A percentile compares a stretch with the other conserved stretches of the same genome.
These are phyloP conservation scores for Nadsonia commutata DNA, from an alignment of 1,139 yeast species.

Conservation along the genomic window DNA sequence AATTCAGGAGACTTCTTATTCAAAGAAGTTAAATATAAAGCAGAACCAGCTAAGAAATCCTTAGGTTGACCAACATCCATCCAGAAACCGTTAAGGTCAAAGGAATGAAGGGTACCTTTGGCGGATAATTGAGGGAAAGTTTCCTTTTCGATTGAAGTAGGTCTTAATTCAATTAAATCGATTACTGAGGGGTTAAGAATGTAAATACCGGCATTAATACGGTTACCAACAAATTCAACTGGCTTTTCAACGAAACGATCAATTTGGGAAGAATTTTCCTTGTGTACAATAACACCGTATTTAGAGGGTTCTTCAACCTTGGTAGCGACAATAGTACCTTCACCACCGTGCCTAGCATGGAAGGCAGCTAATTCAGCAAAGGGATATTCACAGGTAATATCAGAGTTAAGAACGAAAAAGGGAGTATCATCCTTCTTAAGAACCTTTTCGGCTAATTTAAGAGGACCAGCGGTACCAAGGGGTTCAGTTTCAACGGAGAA, in stretches of 20 bases:
- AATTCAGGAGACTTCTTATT: constrained; percentile 63
- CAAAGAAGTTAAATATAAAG: constrained; percentile 77
- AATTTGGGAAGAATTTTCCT: constrained; percentile 81
- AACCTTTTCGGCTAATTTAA: constrained; percentile 89
- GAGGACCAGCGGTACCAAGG: constrained; percentile 98
- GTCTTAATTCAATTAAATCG: constrained; percentile 92
- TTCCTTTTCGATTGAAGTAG: constrained; percentile 98
- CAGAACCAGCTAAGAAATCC: constrained; percentile 95
- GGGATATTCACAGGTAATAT: constrained; percentile 97
- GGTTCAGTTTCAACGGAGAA: constrained; percentile 99
- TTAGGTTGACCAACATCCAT: constrained; percentile 99
- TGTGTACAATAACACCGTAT: constrained; percentile 98
- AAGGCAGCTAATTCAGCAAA: constrained; percentile 81
- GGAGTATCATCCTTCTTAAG: constrained; percentile 92
- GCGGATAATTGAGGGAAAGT: constrained; percentile 95
- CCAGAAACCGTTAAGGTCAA: constrained; percentile 99
- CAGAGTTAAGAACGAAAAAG: constrained; percentile 94
- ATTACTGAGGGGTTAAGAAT: constrained; percentile 94
- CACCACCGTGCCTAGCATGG: constrained; percentile 94
- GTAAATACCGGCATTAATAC: constrained; percentile 95
- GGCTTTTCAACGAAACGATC: constrained; percentile 99
- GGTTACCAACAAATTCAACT: constrained; percentile 86
- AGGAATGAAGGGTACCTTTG: constrained; percentile 78
- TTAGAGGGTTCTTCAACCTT: constrained; percentile 99
- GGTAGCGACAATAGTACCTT: constrained; percentile 97